A percentile compares a stretch with the other conserved stretches of the same genome.
These are phyloP conservation scores for Dimargaris cristalligena DNA, from an alignment of 192 early-diverging fungal species.

Conservation along the genomic window DNA sequence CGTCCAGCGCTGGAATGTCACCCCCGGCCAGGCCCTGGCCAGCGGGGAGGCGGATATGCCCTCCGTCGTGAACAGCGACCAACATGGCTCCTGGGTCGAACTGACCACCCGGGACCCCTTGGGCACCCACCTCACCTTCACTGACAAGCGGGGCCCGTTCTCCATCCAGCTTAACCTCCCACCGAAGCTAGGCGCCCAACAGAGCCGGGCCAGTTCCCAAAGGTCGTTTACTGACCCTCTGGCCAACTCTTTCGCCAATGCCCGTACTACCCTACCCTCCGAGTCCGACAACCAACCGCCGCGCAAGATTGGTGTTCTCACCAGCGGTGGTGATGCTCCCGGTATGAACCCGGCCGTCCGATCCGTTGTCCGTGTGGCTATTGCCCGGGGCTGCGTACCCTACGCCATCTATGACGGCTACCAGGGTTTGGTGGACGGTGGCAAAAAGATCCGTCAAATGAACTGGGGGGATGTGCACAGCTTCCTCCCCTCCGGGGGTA, in stretches of 20 bases:
- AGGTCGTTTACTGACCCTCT: slow-evolving; percentile 1
- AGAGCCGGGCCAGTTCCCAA: slow-evolving; percentile 6
- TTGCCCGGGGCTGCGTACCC: slow-evolving; percentile 63
- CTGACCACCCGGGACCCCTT: slow-evolving; percentile 54
- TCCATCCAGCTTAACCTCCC: slow-evolving; percentile 22
- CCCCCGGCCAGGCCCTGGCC: slow-evolving; percentile 11
- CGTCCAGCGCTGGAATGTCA: slow-evolving; percentile 22
- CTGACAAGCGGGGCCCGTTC: slow-evolving; percentile 35
- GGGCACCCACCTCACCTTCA: slow-evolving; percentile 63
- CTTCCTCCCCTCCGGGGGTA: slow-evolving; percentile 74
- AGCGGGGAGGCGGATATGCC: neutral
- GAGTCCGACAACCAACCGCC: neutral
- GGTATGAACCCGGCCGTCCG: slow-evolving; percentile 97
- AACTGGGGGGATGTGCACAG: slow-evolving; percentile 85
- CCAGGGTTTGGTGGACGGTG: slow-evolving; percentile 90
- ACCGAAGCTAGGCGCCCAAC: slow-evolving; percentile 6
- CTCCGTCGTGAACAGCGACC: neutral
- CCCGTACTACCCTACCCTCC: slow-evolving; percentile 1
- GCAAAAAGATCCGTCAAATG: slow-evolving; percentile 63
- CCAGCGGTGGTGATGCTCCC: slow-evolving; percentile 87
- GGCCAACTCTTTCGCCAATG: slow-evolving; percentile 11
- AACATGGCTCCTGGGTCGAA: slow-evolving; percentile 15
- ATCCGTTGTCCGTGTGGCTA: slow-evolving; percentile 72
- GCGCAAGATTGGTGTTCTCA: slow-evolving; percentile 85
- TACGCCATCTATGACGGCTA: slow-evolving; percentile 93